Evolutionary conservation across 306 rosid genomes (phyloP), one percentile per base, ranked within the genome.

Genomic region (Ceratonia siliqua): DNA sequence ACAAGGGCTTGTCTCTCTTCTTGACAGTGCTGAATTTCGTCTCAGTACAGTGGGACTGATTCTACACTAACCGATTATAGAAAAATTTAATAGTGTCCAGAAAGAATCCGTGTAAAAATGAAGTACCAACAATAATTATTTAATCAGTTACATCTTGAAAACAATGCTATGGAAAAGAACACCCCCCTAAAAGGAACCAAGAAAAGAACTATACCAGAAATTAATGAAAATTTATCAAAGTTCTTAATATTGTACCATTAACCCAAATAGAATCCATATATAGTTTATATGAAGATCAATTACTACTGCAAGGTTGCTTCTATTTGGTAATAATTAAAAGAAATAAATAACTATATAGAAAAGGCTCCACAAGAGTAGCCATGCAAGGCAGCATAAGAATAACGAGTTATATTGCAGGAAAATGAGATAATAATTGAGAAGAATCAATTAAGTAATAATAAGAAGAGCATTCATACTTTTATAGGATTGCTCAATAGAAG

Each of bases 21-120:
- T 87, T 98, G 42, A 87, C 53, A 12, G 99, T 94, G 2, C 15
- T 62, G 56, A 79, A 83, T 12, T 72, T 33, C 6, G 99, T 90
- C 20, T 6, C 24, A 49, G 97, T 92, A 76, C 99, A 94, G 46
- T 90, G 89, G 21, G 85, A 88, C 71, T 82, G 98, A 68, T 89
- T 79, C 98, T 92, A 77, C 81, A 82, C 10, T 79, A 72, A 61
- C 4, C 72, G 42, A 61, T 58, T 25, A 41, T 17, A 57, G 43
- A 25, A 68, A 70, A 66, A 78, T 54, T 55, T 24, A 81, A 18
- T 72, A 36, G 30, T 9, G 14, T 50, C 11, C 25, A 46, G 33
- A 67, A 8, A 72, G 59, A 69, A 66, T 68, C 46, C 48, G 68
- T 13, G 22, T 24, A 58, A 15, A 6, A 14, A 53, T 70, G 63